These are phyloP conservation scores for Corynespora cassiicola DNA, from an alignment of 2,329 filamentous ascomycete species.

Conservation along the genomic window DNA sequence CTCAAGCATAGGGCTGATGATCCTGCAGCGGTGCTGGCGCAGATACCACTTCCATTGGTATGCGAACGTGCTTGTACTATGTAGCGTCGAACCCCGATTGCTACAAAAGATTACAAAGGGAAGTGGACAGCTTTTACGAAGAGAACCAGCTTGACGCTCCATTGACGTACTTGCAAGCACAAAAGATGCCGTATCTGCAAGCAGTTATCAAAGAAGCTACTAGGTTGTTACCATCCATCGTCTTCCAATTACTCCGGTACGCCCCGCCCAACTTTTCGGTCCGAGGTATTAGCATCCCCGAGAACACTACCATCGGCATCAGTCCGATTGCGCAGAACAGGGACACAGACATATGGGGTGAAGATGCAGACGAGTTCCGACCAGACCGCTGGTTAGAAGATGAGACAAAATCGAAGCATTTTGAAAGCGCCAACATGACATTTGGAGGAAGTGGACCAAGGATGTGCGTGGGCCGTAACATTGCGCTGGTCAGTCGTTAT, in stretches of 20 bases:
- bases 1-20: no score
- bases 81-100: no score
- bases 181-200: conserved; percentile 36
- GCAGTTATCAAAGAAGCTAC: conserved; percentile 35
- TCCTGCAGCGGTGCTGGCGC: no score
- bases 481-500: conserved; percentile 16
- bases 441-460: conserved; percentile 16
- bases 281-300: conserved; percentile 20
- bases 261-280: conserved; percentile 25
- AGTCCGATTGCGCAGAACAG: conserved; percentile 25
- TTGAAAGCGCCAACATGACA: not conserved
- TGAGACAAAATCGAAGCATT: conserved; percentile 8
- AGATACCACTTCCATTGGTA: no score
- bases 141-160: no score
- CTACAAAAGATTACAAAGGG: no score
- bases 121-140: no score
- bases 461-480: conserved; percentile 17
- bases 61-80: no score
- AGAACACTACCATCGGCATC: conserved; percentile 25
- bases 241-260: conserved; percentile 24
- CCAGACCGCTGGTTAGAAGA: conserved; percentile 27
- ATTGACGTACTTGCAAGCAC: no score
- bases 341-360: conserved; percentile 20
- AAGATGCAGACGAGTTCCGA: conserved; percentile 21
- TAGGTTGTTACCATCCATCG: conserved; percentile 28